Evolutionary conservation across 1,139 yeast species (phyloP).

Genomic region (Debaryomycetaceae sp.): DNA sequence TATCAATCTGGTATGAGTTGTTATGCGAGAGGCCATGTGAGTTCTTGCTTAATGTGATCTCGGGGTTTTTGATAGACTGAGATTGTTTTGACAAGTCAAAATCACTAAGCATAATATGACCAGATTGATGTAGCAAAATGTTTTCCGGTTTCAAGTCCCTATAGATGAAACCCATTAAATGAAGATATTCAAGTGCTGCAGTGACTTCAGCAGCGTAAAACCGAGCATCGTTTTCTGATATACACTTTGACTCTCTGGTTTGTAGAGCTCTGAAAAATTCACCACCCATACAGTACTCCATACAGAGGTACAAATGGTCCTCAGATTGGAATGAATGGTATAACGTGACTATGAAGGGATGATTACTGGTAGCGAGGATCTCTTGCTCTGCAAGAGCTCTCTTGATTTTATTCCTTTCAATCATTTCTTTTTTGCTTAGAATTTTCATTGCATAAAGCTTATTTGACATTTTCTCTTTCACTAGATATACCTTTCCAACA

Average conservation of each 20-base stretch:
- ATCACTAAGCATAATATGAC: constrained; percentile 96
- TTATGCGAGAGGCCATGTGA: constrained; percentile 19
- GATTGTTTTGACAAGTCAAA: constrained; percentile 93
- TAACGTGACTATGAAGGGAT: constrained; percentile 93
- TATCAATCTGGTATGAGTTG: constrained; percentile 55
- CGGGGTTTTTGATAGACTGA: constrained; percentile 61
- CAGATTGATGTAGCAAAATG: constrained; percentile 87
- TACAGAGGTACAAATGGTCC: constrained; percentile 87
- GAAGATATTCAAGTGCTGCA: constrained; percentile 94
- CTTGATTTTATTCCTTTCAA: constrained; percentile 88
- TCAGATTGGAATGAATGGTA: constrained; percentile 96
- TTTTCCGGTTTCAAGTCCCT: constrained; percentile 96
- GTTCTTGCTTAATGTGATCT: constrained; percentile 32
- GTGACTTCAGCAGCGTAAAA: constrained; percentile 97
- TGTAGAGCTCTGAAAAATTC: constrained; percentile 96
- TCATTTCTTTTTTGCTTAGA: constrained; percentile 87
- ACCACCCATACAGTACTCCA: constrained; percentile 99
- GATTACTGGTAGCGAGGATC: constrained; percentile 90
- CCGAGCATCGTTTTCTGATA: constrained; percentile 82
- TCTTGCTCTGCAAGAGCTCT: constrained; percentile 96
- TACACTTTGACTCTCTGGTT: constrained; percentile 82
- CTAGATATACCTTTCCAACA: constrained; percentile 93
- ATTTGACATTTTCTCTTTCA: constrained; percentile 72
- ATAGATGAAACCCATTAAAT: constrained; percentile 93
- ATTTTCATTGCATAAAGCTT: constrained; percentile 91